Evolutionary conservation across 225 moss, liverwort and hornwort genomes (phyloP).

Genomic region (Marchantia polymorpha): DNA sequence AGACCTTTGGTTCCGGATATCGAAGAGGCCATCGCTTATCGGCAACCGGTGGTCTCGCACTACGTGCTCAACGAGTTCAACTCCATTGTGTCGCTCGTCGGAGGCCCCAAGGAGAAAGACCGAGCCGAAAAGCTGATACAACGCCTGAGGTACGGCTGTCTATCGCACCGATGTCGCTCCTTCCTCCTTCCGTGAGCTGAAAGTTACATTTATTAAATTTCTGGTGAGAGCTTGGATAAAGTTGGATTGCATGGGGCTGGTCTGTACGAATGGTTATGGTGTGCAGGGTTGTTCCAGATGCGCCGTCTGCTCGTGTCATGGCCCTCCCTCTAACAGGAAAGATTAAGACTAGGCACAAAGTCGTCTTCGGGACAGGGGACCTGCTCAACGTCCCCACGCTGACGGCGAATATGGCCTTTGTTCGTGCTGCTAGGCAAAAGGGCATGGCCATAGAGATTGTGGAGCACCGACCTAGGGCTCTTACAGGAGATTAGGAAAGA

Average conservation of each 20-base stretch:
- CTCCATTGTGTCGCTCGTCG: constrained; percentile 56
- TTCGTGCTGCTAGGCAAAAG: constrained; percentile 76
- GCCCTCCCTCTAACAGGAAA: constrained; percentile 70
- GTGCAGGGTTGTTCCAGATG: constrained; percentile 65
- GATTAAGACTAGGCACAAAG: constrained; percentile 79
- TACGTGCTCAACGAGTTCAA: constrained; percentile 74
- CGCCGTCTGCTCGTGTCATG: constrained; percentile 64
- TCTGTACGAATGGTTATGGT: background rate
- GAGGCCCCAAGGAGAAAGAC: constrained; percentile 64
- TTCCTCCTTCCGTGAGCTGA: background rate
- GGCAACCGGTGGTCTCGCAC: constrained; percentile 61
- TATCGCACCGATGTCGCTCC: background rate
- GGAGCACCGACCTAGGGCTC: constrained; percentile 83
- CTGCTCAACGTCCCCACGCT: constrained; percentile 68
- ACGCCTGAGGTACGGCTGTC: constrained; percentile 50
- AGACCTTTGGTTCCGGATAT: constrained; percentile 61
- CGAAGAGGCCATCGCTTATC: constrained; percentile 37
- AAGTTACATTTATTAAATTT: background rate
- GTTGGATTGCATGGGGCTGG: background rate
- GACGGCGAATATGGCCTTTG: constrained; percentile 87
- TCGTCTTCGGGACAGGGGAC: constrained; percentile 88
- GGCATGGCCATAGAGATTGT: constrained; percentile 65
- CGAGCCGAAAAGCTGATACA: constrained; percentile 57
- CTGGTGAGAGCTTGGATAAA: background rate
- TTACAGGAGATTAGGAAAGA: constrained; percentile 52